Evolutionary conservation across 2,329 filamentous ascomycete genomes (phyloP).

Genomic region (Aspergillus fumigatus): DNA sequence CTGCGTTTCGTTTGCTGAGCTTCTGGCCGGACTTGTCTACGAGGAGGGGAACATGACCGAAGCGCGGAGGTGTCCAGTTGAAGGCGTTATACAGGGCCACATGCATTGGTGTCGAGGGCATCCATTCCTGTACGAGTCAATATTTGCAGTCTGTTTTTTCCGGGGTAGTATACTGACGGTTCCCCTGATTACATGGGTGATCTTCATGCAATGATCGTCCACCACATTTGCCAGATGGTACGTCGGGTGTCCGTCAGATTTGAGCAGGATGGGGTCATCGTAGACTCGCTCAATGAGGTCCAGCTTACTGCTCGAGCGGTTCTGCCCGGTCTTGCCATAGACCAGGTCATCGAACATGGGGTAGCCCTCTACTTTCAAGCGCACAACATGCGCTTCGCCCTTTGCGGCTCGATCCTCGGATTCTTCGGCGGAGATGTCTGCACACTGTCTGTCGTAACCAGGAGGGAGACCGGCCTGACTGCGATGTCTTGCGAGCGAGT

Average conservation of each 20-base stretch:
- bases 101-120: constrained; percentile 83
- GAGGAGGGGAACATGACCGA: constrained; percentile 75
- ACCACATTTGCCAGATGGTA: constrained; percentile 98
- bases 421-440: constrained; percentile 60
- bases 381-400: constrained; percentile 70
- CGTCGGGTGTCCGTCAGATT: constrained; percentile 86
- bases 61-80: constrained; percentile 67
- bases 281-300: constrained; percentile 48
- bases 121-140: constrained; percentile 67
- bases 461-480: constrained; percentile 55
- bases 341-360: constrained; percentile 71
- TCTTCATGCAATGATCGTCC: constrained; percentile 91
- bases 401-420: constrained; percentile 64
- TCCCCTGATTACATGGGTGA: constrained; percentile 91
- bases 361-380: constrained; percentile 65
- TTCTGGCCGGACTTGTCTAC: constrained; percentile 67
- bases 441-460: constrained; percentile 70
- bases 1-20: constrained; percentile 78
- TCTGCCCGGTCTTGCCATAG: constrained; percentile 59
- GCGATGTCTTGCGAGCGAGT: constrained; percentile 60
- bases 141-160: not conserved
- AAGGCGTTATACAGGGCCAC: constrained; percentile 72
- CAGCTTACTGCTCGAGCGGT: constrained; percentile 47
- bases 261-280: constrained; percentile 86
- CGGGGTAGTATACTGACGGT: constrained; percentile 49